Evolutionary conservation across 164 flowering plant genomes (phyloP).

Genomic region (Aristolochia californica): DNA sequence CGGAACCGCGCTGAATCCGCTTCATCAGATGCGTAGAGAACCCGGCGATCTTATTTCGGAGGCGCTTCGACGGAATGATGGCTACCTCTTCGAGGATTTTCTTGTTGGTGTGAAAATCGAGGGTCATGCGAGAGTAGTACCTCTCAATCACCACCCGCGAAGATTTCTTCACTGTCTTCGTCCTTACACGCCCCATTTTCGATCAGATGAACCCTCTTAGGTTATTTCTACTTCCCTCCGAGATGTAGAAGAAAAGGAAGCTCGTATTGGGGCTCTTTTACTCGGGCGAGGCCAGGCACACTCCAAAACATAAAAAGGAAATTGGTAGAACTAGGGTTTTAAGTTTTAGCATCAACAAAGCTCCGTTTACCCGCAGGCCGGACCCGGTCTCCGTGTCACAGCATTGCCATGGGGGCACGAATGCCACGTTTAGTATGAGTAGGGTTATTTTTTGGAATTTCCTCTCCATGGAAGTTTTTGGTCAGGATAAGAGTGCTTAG

Average conservation of each 20-base stretch:
- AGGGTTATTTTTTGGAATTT: constrained; percentile 31
- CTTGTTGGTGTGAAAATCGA: constrained; percentile 79
- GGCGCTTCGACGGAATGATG: constrained; percentile 66
- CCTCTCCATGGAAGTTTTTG: constrained; percentile 58
- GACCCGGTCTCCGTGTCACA: too few relatives aligned
- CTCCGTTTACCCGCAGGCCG: too few relatives aligned
- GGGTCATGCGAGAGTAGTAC: constrained; percentile 68
- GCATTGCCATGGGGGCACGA: too few relatives aligned
- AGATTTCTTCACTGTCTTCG: constrained; percentile 76
- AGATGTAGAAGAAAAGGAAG: too few relatives aligned
- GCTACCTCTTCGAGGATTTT: constrained; percentile 67
- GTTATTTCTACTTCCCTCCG: too few relatives aligned
- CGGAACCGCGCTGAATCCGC: constrained; percentile 66
- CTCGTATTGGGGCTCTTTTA: too few relatives aligned
- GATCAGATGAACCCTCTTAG: too few relatives aligned
- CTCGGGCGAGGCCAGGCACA: too few relatives aligned
- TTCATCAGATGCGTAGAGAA: constrained; percentile 74
- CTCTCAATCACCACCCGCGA: constrained; percentile 62
- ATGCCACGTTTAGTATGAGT: too few relatives aligned
- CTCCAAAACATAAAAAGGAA: too few relatives aligned
- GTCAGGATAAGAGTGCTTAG: constrained; percentile 63
- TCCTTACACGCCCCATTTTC: constrained; percentile 55
- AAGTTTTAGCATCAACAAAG: too few relatives aligned
- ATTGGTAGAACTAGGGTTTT: too few relatives aligned
- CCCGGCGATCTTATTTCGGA: constrained; percentile 78